Evolutionary conservation across 768 basidiomycete genomes (phyloP).

Genomic region (Mycena haematopus): DNA sequence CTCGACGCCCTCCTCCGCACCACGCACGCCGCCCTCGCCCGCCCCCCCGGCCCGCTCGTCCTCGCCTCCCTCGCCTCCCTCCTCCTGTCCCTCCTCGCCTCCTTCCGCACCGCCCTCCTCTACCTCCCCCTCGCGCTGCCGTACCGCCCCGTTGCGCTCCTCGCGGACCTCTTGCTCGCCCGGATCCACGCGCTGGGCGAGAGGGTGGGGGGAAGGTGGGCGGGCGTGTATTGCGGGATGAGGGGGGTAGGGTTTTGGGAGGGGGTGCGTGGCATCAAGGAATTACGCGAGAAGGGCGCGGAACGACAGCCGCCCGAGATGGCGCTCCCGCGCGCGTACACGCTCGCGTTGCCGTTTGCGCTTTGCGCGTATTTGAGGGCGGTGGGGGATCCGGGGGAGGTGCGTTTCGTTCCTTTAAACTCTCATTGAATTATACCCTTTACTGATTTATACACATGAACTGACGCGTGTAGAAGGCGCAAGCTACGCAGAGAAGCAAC

Average conservation of each 20-base stretch:
- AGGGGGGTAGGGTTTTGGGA: constrained; percentile 59
- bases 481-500: constrained; percentile 28
- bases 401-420: too few relatives aligned
- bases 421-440: neutral
- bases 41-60: constrained; percentile 81
- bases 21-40: constrained; percentile 77
- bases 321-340: constrained; percentile 60
- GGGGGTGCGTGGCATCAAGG: constrained; percentile 43
- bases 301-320: constrained; percentile 40
- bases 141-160: constrained; percentile 43
- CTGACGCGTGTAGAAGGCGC: constrained; percentile 26
- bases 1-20: constrained; percentile 61
- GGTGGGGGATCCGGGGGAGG: constrained; percentile 46
- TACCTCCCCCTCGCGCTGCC: constrained; percentile 54
- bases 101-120: constrained; percentile 7
- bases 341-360: constrained; percentile 82
- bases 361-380: constrained; percentile 87
- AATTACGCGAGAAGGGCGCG: constrained; percentile 32
- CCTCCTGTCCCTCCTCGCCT: neutral
- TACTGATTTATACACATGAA: too few relatives aligned
- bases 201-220: constrained; percentile 31
- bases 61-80: constrained; percentile 82
- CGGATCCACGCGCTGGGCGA: constrained; percentile 24
- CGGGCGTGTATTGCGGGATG: constrained; percentile 62
- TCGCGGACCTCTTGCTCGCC: constrained; percentile 23